Evolutionary conservation across 2,329 filamentous ascomycete species (phyloP).

Genomic region (Torrubiellomyces zombiae): DNA sequence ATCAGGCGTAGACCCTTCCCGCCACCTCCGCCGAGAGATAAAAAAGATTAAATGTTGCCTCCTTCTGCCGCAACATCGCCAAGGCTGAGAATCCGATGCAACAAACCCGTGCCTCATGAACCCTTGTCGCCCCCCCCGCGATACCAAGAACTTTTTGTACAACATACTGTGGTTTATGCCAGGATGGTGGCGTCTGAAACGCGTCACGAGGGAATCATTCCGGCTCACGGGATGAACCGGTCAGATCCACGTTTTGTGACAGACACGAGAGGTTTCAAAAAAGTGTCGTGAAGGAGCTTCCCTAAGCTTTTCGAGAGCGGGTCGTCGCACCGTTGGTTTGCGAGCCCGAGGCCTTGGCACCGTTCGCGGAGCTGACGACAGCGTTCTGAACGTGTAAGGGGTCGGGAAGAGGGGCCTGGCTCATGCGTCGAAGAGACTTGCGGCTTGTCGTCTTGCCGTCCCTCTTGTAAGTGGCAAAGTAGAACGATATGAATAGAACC

Average conservation of each 20-base stretch:
- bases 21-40: no score
- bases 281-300: neutral
- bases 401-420: conserved; percentile 56
- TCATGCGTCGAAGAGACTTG: conserved; percentile 54
- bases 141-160: no score
- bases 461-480: conserved; percentile 91
- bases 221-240: no score
- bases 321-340: conserved; percentile 44
- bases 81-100: no score
- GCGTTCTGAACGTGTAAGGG: conserved; percentile 55
- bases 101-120: no score
- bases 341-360: conserved; percentile 34
- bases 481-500: conserved; percentile 97
- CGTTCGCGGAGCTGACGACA: conserved; percentile 34
- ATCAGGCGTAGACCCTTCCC: no score
- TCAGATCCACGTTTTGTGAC: no score
- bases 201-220: no score
- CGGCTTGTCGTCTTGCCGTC: conserved; percentile 67
- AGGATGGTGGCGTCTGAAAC: neutral
- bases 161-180: no score
- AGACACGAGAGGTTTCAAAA: neutral
- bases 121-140: no score
- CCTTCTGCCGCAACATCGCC: no score
- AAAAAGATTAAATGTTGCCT: no score
- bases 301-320: conserved; percentile 50